A percentile compares a stretch with the other conserved stretches of the same genome.
Evolutionary conservation across 2,329 filamentous ascomycete species (phyloP).

Genomic region (Clonostachys solani): DNA sequence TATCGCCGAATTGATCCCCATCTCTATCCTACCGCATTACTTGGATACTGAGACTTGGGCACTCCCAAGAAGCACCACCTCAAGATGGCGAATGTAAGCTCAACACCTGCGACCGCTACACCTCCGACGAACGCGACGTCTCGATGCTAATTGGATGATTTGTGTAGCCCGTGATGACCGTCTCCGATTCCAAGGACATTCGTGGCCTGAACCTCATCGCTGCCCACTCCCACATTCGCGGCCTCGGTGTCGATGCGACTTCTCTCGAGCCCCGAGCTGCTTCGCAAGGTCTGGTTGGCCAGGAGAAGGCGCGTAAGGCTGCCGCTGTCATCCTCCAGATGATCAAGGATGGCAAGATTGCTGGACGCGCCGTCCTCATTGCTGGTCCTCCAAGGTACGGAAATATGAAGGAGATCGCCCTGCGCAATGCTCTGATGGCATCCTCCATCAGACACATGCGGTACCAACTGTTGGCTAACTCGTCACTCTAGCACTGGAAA

Average conservation of each 20-base stretch:
- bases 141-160: no score
- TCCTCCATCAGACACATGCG: no score
- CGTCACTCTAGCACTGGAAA: constrained; percentile 73
- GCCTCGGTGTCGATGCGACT: constrained; percentile 87
- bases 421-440: constrained; percentile 9
- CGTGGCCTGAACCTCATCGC: constrained; percentile 96
- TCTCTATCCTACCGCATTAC: no score
- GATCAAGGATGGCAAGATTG: constrained; percentile 99
- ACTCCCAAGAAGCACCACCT: no score
- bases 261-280: constrained; percentile 80
- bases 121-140: no score
- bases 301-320: constrained; percentile 94
- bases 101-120: no score
- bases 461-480: background rate
- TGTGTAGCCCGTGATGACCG: constrained; percentile 60
- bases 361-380: constrained; percentile 88
- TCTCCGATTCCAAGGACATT: constrained; percentile 94
- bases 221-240: constrained; percentile 95
- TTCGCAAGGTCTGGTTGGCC: constrained; percentile 92
- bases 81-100: no score
- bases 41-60: no score
- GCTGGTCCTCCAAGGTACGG: constrained; percentile 80
- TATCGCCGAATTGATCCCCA: no score
- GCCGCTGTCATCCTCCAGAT: constrained; percentile 96
- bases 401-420: background rate